These are phyloP conservation scores for Lasiodiplodia citricola DNA, from an alignment of 2,329 filamentous ascomycete genomes.

Conservation along the genomic window DNA sequence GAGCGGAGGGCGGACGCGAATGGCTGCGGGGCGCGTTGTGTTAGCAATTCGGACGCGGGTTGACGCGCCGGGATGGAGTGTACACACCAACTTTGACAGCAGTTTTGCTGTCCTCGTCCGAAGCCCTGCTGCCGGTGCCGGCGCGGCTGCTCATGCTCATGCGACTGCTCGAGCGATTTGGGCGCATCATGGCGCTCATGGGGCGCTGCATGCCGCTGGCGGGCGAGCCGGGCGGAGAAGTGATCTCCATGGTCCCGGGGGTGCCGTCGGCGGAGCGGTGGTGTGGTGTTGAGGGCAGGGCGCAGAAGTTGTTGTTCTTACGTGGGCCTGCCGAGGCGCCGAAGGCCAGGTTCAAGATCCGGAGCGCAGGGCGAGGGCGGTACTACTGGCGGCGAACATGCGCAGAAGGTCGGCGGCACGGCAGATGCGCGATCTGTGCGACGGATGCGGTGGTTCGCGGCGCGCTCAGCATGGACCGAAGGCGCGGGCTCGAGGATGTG, in stretches of 20 bases:
- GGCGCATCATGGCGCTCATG: slow-evolving; percentile 79
- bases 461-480: slow-evolving; percentile 15
- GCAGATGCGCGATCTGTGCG: slow-evolving; percentile 27
- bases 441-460: not conserved
- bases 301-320: not conserved
- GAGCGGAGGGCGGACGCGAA: slow-evolving; percentile 89
- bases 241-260: slow-evolving; percentile 27
- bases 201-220: slow-evolving; percentile 63
- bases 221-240: slow-evolving; percentile 45
- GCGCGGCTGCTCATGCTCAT: slow-evolving; percentile 82
- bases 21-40: slow-evolving; percentile 62
- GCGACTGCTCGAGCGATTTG: slow-evolving; percentile 80
- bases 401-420: slow-evolving; percentile 20
- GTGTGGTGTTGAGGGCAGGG: slow-evolving; percentile 5
- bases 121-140: slow-evolving; percentile 76
- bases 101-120: slow-evolving; percentile 87
- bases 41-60: slow-evolving; percentile 32
- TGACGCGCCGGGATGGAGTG: slow-evolving; percentile 21
- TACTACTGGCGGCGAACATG: slow-evolving; percentile 23
- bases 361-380: slow-evolving; percentile 22
- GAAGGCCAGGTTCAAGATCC: slow-evolving; percentile 15
- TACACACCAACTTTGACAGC: slow-evolving; percentile 95
- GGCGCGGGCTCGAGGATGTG: slow-evolving; percentile 4
- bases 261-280: slow-evolving; percentile 1
- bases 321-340: slow-evolving; percentile 10